Percentiles rank a stretch among this genome's conserved stretches.
These are phyloP conservation scores for Trypanosoma cruzi DNA, from an alignment of 208 protist species.

Conservation along the genomic window DNA sequence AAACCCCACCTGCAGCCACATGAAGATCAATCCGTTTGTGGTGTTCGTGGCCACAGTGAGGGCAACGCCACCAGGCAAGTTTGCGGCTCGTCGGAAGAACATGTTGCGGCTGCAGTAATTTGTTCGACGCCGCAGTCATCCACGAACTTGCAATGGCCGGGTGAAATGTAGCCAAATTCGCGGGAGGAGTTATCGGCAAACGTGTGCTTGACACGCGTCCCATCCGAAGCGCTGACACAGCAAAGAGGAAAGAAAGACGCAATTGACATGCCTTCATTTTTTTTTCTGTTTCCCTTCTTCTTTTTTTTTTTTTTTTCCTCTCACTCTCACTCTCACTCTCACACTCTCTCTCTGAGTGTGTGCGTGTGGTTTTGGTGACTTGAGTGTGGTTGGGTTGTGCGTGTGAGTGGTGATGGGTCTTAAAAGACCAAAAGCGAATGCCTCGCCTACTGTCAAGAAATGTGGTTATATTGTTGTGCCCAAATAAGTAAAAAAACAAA, in stretches of 20 bases:
- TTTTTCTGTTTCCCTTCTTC: not conserved
- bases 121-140: slow-evolving; percentile 76
- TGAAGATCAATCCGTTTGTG: slow-evolving; percentile 80
- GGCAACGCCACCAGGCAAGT: slow-evolving; percentile 82
- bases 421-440: slow-evolving; percentile 26
- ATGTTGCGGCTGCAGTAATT: slow-evolving; percentile 82
- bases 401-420: slow-evolving; percentile 2
- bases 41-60: slow-evolving; percentile 56
- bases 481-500: slow-evolving; percentile 23
- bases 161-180: slow-evolving; percentile 53
- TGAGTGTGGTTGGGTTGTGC: no score
- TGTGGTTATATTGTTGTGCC: slow-evolving; percentile 1
- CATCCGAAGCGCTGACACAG: slow-evolving; percentile 2
- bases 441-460: not conserved
- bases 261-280: slow-evolving; percentile 8
- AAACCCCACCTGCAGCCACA: slow-evolving; percentile 63
- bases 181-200: not conserved
- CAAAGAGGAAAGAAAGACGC: slow-evolving; percentile 10
- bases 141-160: slow-evolving; percentile 69
- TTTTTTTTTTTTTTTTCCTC: slow-evolving; percentile 6
- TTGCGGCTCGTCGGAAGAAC: slow-evolving; percentile 66
- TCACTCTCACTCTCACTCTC: not conserved
- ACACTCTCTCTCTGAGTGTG: slow-evolving; percentile 1
- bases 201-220: not conserved
- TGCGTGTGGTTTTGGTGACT: not conserved